A percentile compares a stretch with the other conserved stretches of the same genome.
phyloP scores from a whole-genome alignment of 2,329 filamentous ascomycete genomes.

The Penicillium crustosum region DNA sequence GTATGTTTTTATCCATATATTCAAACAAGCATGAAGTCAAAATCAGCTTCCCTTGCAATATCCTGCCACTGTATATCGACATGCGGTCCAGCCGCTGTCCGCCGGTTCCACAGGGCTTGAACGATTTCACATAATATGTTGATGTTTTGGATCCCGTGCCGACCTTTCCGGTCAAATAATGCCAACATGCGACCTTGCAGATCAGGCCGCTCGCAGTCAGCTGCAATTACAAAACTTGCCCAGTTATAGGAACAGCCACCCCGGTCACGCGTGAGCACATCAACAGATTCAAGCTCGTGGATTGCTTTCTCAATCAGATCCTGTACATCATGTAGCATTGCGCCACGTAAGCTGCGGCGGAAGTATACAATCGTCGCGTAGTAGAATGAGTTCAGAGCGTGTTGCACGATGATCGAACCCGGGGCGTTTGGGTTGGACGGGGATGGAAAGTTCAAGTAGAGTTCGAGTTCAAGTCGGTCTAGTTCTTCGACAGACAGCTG shows the following conservation, averaged over 20 bases:
- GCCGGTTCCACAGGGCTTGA: constrained; percentile 32
- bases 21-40: constrained; percentile 36
- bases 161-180: constrained; percentile 35
- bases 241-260: constrained; percentile 40
- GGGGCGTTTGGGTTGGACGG: constrained; percentile 22
- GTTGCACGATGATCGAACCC: constrained; percentile 23
- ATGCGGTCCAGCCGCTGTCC: constrained; percentile 14
- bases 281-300: constrained; percentile 34
- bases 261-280: constrained; percentile 27
- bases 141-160: constrained; percentile 38
- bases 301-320: constrained; percentile 35
- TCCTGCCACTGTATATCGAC: constrained; percentile 35
- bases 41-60: constrained; percentile 33
- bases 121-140: constrained; percentile 35
- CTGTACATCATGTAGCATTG: constrained; percentile 27
- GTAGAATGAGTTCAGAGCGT: constrained; percentile 37
- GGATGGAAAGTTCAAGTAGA: constrained; percentile 29
- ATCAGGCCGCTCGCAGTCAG: constrained; percentile 32
- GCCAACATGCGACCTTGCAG: constrained; percentile 32
- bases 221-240: constrained; percentile 38
- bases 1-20: background rate
- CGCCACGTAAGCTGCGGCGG: constrained; percentile 33
- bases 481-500: constrained; percentile 22
- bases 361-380: constrained; percentile 39
- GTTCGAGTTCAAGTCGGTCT: constrained; percentile 34